Evolutionary conservation across 1,139 yeast species (phyloP).

Genomic region (Protomyces pachydermus): DNA sequence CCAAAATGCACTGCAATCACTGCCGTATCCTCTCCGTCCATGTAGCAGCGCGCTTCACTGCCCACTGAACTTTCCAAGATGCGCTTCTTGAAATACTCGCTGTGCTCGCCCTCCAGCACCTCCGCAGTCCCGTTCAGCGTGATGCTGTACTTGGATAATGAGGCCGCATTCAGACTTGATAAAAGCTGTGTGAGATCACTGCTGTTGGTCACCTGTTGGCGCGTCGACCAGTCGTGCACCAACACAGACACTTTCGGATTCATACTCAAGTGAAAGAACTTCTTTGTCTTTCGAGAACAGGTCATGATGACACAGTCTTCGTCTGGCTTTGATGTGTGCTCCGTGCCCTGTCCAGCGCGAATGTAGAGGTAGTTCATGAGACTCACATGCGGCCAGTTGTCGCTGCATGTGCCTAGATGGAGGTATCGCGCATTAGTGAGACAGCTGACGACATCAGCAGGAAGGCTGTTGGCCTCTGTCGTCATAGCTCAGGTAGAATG

Average conservation of each 20-base stretch:
- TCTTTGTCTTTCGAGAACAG: slow-evolving; percentile 63
- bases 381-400: slow-evolving; percentile 72
- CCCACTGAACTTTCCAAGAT: slow-evolving; percentile 52
- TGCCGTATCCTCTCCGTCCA: slow-evolving; percentile 25
- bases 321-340: slow-evolving; percentile 35
- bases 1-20: slow-evolving; percentile 23
- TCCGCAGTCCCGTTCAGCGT: slow-evolving; percentile 69
- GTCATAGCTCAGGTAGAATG: not conserved
- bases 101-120: slow-evolving; percentile 47
- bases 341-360: slow-evolving; percentile 36
- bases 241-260: slow-evolving; percentile 75
- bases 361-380: slow-evolving; percentile 81
- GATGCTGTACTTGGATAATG: slow-evolving; percentile 69
- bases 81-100: slow-evolving; percentile 53
- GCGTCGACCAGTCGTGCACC: slow-evolving; percentile 79
- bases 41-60: slow-evolving; percentile 55
- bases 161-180: slow-evolving; percentile 68
- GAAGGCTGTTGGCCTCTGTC: slow-evolving; percentile 4
- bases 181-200: slow-evolving; percentile 53
- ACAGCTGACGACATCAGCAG: slow-evolving; percentile 22
- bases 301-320: slow-evolving; percentile 59
- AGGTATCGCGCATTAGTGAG: slow-evolving; percentile 39
- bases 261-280: slow-evolving; percentile 55
- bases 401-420: slow-evolving; percentile 71
- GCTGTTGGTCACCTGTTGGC: slow-evolving; percentile 44